phyloP scores from a whole-genome alignment of 1,284 basidiomycete species.

The Ceratobasidium sp. region DNA sequence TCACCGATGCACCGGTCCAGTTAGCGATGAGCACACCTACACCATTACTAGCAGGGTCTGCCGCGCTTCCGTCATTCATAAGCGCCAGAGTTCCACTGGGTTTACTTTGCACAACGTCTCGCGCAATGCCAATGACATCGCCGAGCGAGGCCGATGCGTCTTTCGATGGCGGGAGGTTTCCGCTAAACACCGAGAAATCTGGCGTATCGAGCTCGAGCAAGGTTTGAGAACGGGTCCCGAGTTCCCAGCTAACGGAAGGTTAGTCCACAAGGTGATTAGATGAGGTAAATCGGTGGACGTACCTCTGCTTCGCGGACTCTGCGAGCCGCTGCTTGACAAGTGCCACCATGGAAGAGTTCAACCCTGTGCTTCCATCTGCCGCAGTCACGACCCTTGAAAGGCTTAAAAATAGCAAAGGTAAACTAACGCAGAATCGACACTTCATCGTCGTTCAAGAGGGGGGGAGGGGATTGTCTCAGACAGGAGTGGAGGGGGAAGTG shows the following conservation, averaged over 20 bases:
- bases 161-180: slow-evolving; percentile 44
- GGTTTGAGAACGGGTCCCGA: slow-evolving; percentile 34
- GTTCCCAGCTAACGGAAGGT: slow-evolving; percentile 39
- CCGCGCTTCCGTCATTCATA: slow-evolving; percentile 48
- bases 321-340: slow-evolving; percentile 38
- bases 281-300: background rate
- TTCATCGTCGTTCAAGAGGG: background rate
- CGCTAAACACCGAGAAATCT: slow-evolving; percentile 45
- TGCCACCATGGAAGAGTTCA: slow-evolving; percentile 23
- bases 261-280: background rate
- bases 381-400: background rate
- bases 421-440: background rate
- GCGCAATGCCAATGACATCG: slow-evolving; percentile 46
- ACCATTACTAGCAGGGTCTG: slow-evolving; percentile 46
- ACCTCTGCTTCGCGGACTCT: slow-evolving; percentile 39
- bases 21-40: slow-evolving; percentile 25
- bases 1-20: slow-evolving; percentile 36
- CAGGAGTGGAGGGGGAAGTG: background rate
- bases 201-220: slow-evolving; percentile 48
- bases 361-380: slow-evolving; percentile 35
- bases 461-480: background rate
- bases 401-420: background rate
- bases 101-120: slow-evolving; percentile 36
- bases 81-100: background rate
- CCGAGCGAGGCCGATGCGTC: slow-evolving; percentile 37